phyloP scores from a whole-genome alignment of 768 basidiomycete species.

The Amanita polypyramis region DNA sequence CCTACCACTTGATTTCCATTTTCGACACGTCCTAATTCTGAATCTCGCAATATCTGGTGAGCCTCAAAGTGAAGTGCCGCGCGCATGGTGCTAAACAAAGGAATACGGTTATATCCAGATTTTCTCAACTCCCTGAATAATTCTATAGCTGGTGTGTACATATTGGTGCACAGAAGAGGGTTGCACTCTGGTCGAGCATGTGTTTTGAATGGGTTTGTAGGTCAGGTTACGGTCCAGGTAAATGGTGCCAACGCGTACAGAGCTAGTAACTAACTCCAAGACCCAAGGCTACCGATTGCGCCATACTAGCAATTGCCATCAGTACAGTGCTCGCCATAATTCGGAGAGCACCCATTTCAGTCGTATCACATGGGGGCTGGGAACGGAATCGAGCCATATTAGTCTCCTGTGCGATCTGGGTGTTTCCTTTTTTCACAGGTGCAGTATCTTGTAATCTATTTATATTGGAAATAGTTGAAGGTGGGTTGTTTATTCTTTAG shows the following conservation, averaged over 20 bases:
- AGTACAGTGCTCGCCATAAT: not conserved
- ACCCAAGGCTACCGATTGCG: conserved; percentile 7
- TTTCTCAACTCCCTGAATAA: conserved; percentile 7
- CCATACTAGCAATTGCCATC: conserved; percentile 7
- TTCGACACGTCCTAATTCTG: conserved; percentile 9
- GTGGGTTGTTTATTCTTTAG: conserved; percentile 3
- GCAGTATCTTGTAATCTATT: not conserved
- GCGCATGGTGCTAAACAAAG: not conserved
- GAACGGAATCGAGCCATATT: not conserved
- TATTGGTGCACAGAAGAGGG: not conserved
- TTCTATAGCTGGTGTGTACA: conserved; percentile 6
- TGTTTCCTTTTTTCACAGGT: conserved; percentile 5
- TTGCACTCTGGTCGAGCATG: conserved; percentile 4
- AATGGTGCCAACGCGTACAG: not conserved
- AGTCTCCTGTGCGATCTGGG: not conserved
- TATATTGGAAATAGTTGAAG: not conserved
- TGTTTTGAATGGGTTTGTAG: conserved; percentile 8
- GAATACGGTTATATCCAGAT: not conserved
- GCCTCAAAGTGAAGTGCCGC: not conserved
- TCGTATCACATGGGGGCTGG: not conserved
- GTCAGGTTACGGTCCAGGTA: conserved; percentile 10
- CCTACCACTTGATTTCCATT: conserved; percentile 7
- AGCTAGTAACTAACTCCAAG: not conserved
- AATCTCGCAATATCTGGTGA: conserved; percentile 6
- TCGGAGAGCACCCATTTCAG: not conserved